Evolutionary conservation across 108 stramenopile genomes (phyloP).

Genomic region (Nitzschia inconspicua): DNA sequence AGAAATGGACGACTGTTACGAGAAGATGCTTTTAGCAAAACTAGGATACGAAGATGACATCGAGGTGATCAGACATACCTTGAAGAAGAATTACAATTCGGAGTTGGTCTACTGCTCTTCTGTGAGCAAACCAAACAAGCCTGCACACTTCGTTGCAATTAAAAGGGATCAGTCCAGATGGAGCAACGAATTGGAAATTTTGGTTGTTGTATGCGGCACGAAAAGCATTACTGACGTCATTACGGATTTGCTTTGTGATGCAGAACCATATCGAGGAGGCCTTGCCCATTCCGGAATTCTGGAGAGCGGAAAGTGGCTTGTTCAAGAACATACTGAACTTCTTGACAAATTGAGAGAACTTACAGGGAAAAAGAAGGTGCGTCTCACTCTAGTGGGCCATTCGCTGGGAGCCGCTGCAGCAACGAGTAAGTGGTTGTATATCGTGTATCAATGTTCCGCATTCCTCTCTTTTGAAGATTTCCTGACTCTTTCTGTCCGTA

Average conservation of each 20-base stretch:
- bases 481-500: not conserved
- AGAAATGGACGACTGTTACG: constrained; percentile 59
- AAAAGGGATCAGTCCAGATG: constrained; percentile 54
- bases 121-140: constrained; percentile 59
- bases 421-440: constrained; percentile 20
- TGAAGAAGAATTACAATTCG: constrained; percentile 24
- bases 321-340: constrained; percentile 49
- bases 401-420: constrained; percentile 77
- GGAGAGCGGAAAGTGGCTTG: constrained; percentile 59
- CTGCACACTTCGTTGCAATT: constrained; percentile 74
- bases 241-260: constrained; percentile 72
- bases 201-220: constrained; percentile 81
- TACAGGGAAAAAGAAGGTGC: constrained; percentile 52
- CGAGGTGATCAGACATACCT: constrained; percentile 48
- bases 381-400: constrained; percentile 71
- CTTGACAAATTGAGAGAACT: constrained; percentile 41
- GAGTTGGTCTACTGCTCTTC: constrained; percentile 57
- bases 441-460: not conserved
- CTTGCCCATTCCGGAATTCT: constrained; percentile 69
- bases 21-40: constrained; percentile 55
- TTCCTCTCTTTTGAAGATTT: not conserved
- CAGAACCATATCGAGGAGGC: constrained; percentile 60
- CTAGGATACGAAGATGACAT: constrained; percentile 63
- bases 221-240: constrained; percentile 71
- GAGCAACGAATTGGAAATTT: constrained; percentile 51